Percentiles rank a stretch among this genome's conserved stretches.
Conservation (phyloP, 2,329 filamentous ascomycete genomes). For the Elsinoe necatrix region DNA sequence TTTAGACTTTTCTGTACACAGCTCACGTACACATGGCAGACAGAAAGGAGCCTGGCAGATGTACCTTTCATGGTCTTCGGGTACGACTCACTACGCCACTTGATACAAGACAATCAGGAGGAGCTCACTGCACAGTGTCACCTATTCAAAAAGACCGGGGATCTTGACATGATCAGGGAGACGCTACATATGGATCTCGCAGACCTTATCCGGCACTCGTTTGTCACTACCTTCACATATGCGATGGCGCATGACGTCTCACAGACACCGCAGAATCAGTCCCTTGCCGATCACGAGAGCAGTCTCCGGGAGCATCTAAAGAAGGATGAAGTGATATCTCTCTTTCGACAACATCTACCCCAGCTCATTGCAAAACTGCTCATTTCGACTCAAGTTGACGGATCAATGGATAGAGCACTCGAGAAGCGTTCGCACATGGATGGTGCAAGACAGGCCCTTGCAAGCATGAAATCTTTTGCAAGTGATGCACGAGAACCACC, state of each 20-base stretch:
- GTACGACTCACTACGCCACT: slow-evolving; percentile 58
- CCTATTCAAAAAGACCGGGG: slow-evolving; percentile 66
- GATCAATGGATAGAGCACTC: slow-evolving; percentile 53
- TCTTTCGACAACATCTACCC: slow-evolving; percentile 62
- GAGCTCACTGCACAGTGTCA: slow-evolving; percentile 74
- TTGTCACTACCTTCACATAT: slow-evolving; percentile 75
- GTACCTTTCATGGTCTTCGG: slow-evolving; percentile 84
- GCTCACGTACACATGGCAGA: slow-evolving; percentile 83
- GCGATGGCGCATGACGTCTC: slow-evolving; percentile 67
- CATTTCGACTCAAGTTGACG: slow-evolving; percentile 62
- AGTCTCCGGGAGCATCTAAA: slow-evolving; percentile 59
- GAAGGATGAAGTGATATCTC: slow-evolving; percentile 50
- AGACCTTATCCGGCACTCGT: slow-evolving; percentile 57
- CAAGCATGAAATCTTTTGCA: slow-evolving; percentile 60
- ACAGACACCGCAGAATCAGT: background rate
- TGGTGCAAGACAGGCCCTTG: slow-evolving; percentile 56
- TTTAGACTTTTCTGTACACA: slow-evolving; percentile 83
- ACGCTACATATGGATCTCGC: slow-evolving; percentile 47
- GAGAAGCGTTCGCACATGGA: slow-evolving; percentile 38
- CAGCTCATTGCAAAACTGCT: slow-evolving; percentile 71
- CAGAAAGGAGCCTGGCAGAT: slow-evolving; percentile 53
- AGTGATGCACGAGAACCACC: slow-evolving; percentile 59
- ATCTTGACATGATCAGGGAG: slow-evolving; percentile 52
- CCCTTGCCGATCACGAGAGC: slow-evolving; percentile 43
- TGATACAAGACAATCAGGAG: slow-evolving; percentile 62